Base-by-base conservation (phyloP, 2,329 filamentous ascomycete species). In the Colletotrichum paranaense region DNA sequence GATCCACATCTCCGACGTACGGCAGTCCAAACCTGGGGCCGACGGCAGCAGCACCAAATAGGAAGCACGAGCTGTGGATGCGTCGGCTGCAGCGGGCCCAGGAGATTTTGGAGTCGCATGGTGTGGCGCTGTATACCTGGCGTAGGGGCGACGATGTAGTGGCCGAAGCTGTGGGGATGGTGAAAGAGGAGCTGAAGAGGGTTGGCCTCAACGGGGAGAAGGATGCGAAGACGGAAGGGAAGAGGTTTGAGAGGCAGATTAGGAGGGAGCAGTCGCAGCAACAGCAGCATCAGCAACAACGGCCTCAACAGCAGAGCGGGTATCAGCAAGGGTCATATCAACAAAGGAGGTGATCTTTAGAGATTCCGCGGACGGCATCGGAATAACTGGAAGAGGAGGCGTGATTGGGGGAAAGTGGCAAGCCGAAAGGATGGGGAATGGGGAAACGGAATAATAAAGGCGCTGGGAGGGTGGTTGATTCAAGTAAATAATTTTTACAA, bases 121-220 rank as follows among this genome's bases (percentile, higher is more conserved):
- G 92, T 4, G 92, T 97, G 1, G 84, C 88, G 75, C 80, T 97
- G 46, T 90, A 93, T 75, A 94, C 89, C 24, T 97, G 94, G 94
- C 87, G 92, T 55, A 88, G 88, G 12, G 94, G 94, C 0, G 85
- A 87, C 32, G 94, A 97, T 83, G 92, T 94, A 8, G 86, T 90
- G 68, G 85, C 86, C 1, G 92, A 94, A 80, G 91, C 92, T 3
- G 86, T 91, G 66, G 89, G 86, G 16, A 87, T 95, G 71, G 89
- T 95, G 4, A 87, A 88, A 80, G 85, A 87, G 73, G 88, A 87
- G 35, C 77, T 90, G 78, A 82, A 78, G 69, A 83, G 86, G 46
- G 82, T 88, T 80, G 82, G 79, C 12, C 46, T 57, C 14, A 58
- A 53, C 6, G 77, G 76, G 30, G 68, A 74, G 64, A 75, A 71